Base-by-base conservation (phyloP, 805 yeast genomes). In the Candida lessepsii region DNA sequence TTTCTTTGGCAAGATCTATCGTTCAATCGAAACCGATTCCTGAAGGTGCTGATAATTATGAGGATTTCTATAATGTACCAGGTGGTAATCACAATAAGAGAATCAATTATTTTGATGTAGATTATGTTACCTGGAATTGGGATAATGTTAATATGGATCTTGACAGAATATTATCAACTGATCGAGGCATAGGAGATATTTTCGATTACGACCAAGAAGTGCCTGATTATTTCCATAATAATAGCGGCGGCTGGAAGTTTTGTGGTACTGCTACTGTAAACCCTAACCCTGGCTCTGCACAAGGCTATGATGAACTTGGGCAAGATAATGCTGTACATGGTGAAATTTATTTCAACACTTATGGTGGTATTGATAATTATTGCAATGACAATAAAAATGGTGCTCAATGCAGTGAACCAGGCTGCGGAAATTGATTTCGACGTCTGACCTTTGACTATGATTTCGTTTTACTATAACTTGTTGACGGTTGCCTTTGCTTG, bases 321-420 rank as follows among this genome's bases (percentile, higher is more conserved):
- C 26, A 23, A 23, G 26, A 23, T 23, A 23, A 23, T 11, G 26
- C 26, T 23, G 26, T 23, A 23, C 26, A 23, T 23, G 26, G 26
- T 23, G 26, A 23, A 23, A 23, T 23, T 23, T 23, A 23, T 23
- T 23, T 23, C 11, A 23, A 23, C 26, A 23, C 26, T 23, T 23
- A 23, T 23, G 45, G 26, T 23, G 26, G 26, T 23, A 23, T 23
- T 23, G 26, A 23, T 23, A 23, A 23, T 23, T 23, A 23, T 23
- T 23, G 26, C 26, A 23, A 23, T 23, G 26, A 23, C 26, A 23
- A 23, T 23, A 23, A 23, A 11, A 11, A 23, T 23, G 26, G 26
- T 23, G 26, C 26, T 23, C 26, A 23, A 23, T 23, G 26, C 9
- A 23, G 26, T 23, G 26, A 23, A 9, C 26, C 26, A 11, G n/a